Base-by-base conservation (phyloP, 805 yeast genomes). In the Ogataea paraovalis region DNA sequence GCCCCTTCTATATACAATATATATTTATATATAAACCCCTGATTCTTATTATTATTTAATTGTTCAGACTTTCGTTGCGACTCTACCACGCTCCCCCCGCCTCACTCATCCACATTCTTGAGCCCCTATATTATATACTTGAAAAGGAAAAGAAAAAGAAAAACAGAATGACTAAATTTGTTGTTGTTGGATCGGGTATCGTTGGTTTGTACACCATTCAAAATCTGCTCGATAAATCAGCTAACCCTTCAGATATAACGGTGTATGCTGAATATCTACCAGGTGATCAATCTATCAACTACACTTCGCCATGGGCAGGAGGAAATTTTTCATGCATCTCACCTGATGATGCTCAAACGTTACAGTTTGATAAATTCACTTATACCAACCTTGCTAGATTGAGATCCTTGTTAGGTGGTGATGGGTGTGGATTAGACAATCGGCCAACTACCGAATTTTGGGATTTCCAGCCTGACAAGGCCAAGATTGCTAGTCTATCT, bases 291-390 rank as follows among this genome's bases (percentile, higher is more conserved):
- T 80, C 89, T 3, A 78, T 78, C 48, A 71, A 78, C 43, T 87
- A 83, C 63, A 82, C 96, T 1, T 84, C 91, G 0, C 96, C 96
- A 0, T 84, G 85, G 78, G 96, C 96, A 0, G 85, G 85, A 22
- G 84, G 81, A 7, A 79, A 80, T 59, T 79, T 79, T 57, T 74
- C 82, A 2, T 71, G 78, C 51, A 82, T 84, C 41, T 75, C 87
- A 0, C 85, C 82, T 2, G 72, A 75, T 49, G 86, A 82, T 53
- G 63, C 63, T 2, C 71, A 66, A n/a, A 70, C 78, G 0, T 56
- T 82, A 44, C 60, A 59, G 3, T 80, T 69, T 55, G 91, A 84
- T 58, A 74, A 73, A 58, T 70, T 67, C 55, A 82, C 89, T 2
- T 85, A 81, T 60, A 59, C 69, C 20, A 71, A 76, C 56, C 62